A percentile compares a stretch with the other conserved stretches of the same genome.
Evolutionary conservation across 176 grass and related monocot genomes (phyloP).

Genomic region (Musa schizocarpa): DNA sequence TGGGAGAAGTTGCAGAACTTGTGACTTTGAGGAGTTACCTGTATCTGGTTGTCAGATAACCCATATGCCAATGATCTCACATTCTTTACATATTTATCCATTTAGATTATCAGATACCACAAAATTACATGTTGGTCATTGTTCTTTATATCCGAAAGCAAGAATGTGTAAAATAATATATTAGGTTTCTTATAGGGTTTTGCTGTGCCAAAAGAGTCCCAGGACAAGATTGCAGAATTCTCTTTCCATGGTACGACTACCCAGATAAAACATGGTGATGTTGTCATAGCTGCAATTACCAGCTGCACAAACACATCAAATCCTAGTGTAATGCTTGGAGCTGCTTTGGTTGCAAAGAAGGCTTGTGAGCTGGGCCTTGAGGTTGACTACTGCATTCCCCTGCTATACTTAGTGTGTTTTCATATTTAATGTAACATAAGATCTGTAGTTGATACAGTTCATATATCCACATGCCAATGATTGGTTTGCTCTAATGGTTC

Average conservation of each 20-base stretch:
- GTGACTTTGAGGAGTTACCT: too few relatives aligned
- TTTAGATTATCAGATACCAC: too few relatives aligned
- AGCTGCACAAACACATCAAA: constrained; percentile 99
- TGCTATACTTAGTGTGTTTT: background rate
- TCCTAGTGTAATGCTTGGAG: constrained; percentile 95
- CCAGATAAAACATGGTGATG: constrained; percentile 85
- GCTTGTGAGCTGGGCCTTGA: constrained; percentile 93
- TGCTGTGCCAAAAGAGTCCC: constrained; percentile 91
- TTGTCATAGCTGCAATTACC: constrained; percentile 98
- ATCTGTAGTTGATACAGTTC: constrained; percentile 1
- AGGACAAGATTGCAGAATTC: constrained; percentile 34
- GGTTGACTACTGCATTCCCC: constrained; percentile 24
- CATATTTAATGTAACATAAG: constrained; percentile 2
- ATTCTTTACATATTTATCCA: too few relatives aligned
- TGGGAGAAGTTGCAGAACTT: too few relatives aligned
- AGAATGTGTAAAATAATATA: background rate
- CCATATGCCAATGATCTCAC: too few relatives aligned
- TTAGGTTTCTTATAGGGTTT: constrained; percentile 43
- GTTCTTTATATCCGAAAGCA: background rate
- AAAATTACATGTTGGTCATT: too few relatives aligned
- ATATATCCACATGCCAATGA: background rate
- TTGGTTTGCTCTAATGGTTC: constrained; percentile 10
- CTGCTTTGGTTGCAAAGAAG: constrained; percentile 95
- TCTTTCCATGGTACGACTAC: constrained; percentile 65
- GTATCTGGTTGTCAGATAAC: too few relatives aligned